Conservation (phyloP, 2,329 filamentous ascomycete genomes). For the Pestalotiopsis sp. region DNA sequence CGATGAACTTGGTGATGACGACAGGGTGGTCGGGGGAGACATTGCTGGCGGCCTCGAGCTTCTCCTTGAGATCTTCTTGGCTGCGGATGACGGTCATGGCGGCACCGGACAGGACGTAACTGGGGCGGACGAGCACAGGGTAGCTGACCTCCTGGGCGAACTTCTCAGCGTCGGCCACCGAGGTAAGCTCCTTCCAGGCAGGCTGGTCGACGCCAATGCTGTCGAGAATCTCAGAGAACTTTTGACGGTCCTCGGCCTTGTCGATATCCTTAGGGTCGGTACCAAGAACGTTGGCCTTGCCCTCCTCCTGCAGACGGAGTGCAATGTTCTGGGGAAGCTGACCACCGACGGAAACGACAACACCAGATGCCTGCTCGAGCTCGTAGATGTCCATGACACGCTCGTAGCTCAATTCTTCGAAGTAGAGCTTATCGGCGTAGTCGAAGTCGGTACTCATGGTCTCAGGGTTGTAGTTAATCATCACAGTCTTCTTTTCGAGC, state of each 20-base stretch:
- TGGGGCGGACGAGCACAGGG: slow-evolving; percentile 91
- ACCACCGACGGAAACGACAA: slow-evolving; percentile 94
- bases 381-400: slow-evolving; percentile 99
- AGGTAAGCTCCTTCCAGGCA: slow-evolving; percentile 96
- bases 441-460: slow-evolving; percentile 86
- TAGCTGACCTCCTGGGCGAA: slow-evolving; percentile 88
- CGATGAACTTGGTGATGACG: slow-evolving; percentile 98
- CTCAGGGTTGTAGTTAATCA: slow-evolving; percentile 69
- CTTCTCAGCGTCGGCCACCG: slow-evolving; percentile 80
- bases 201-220: slow-evolving; percentile 97
- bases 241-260: slow-evolving; percentile 96
- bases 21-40: slow-evolving; percentile 97
- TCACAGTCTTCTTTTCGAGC: slow-evolving; percentile 95
- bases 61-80: slow-evolving; percentile 88
- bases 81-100: slow-evolving; percentile 97
- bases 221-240: slow-evolving; percentile 97
- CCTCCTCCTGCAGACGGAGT: slow-evolving; percentile 87
- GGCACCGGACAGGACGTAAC: slow-evolving; percentile 94
- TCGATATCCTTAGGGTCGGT: slow-evolving; percentile 95
- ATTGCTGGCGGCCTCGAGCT: slow-evolving; percentile 85
- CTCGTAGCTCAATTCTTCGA: slow-evolving; percentile 95
- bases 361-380: slow-evolving; percentile 79
- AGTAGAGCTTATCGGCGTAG: slow-evolving; percentile 88
- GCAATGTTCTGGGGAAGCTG: slow-evolving; percentile 98
- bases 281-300: slow-evolving; percentile 87